Conservation (phyloP, 2,329 filamentous ascomycete species). For the Moelleriella libera region DNA sequence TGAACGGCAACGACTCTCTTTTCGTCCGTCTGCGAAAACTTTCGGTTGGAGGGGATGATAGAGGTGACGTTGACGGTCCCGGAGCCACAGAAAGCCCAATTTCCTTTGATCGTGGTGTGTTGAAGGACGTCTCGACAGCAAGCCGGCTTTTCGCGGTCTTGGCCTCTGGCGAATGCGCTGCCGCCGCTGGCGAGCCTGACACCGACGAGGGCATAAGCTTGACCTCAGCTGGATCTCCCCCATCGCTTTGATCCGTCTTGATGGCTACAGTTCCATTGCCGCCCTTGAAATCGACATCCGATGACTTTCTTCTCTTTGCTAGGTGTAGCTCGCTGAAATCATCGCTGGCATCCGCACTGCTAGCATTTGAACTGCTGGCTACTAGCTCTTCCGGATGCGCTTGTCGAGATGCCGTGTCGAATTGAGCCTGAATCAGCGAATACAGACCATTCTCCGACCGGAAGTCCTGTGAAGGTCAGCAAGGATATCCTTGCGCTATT, state of each 20-base stretch:
- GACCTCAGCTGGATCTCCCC: background rate
- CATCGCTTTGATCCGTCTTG: background rate
- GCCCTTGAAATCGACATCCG: background rate
- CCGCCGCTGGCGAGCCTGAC: background rate
- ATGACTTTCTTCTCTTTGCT: slow-evolving; percentile 20
- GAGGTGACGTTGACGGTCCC: slow-evolving; percentile 17
- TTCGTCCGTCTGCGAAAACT: slow-evolving; percentile 11
- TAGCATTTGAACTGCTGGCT: slow-evolving; percentile 10
- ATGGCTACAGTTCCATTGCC: background rate
- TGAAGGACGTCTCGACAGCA: slow-evolving; percentile 1
- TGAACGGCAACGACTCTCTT: slow-evolving; percentile 12
- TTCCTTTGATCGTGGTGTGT: slow-evolving; percentile 6
- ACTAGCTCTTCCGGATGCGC: slow-evolving; percentile 13
- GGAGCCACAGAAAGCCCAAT: slow-evolving; percentile 6
- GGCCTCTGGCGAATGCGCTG: slow-evolving; percentile 5
- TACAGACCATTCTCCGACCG: slow-evolving; percentile 61
- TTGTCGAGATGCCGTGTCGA: slow-evolving; percentile 36
- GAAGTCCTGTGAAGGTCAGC: slow-evolving; percentile 40
- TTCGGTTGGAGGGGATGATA: slow-evolving; percentile 22
- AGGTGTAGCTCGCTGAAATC: slow-evolving; percentile 9
- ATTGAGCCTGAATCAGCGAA: slow-evolving; percentile 55
- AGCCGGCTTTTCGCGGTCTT: background rate
- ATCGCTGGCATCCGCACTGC: slow-evolving; percentile 9
- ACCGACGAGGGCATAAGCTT: background rate
- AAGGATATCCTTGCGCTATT: background rate